A percentile compares a stretch with the other conserved stretches of the same genome.
phyloP scores from a whole-genome alignment of 2,329 filamentous ascomycete genomes.

The Amauroascus niger region DNA sequence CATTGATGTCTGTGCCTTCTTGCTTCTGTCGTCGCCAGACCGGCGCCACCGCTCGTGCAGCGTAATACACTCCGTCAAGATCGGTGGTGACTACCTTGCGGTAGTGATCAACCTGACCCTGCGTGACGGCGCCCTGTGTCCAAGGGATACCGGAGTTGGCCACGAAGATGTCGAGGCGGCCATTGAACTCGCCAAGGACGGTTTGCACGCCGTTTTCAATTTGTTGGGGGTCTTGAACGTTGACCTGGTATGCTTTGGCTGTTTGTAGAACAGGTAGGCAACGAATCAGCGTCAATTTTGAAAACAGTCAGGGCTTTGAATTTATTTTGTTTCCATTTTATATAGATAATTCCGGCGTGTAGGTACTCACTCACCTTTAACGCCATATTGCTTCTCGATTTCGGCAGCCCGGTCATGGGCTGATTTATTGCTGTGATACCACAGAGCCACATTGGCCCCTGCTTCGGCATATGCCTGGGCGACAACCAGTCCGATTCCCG shows the following conservation, averaged over 20 bases:
- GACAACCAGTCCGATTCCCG: slow-evolving; percentile 58
- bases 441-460: slow-evolving; percentile 61
- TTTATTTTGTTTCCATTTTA: too few species aligned
- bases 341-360: too few species aligned
- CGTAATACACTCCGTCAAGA: slow-evolving; percentile 69
- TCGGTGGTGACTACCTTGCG: slow-evolving; percentile 60
- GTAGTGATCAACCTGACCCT: slow-evolving; percentile 56
- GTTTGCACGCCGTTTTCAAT: slow-evolving; percentile 36
- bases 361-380: slow-evolving; percentile 57
- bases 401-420: slow-evolving; percentile 52
- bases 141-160: slow-evolving; percentile 70
- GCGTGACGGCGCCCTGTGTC: slow-evolving; percentile 58
- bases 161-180: slow-evolving; percentile 66
- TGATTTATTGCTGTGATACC: slow-evolving; percentile 61
- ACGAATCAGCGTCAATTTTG: not conserved
- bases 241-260: slow-evolving; percentile 44
- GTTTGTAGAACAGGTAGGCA: not conserved
- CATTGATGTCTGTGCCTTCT: slow-evolving; percentile 54
- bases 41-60: slow-evolving; percentile 57
- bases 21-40: slow-evolving; percentile 63
- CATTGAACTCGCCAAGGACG: slow-evolving; percentile 55
- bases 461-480: slow-evolving; percentile 58
- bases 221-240: slow-evolving; percentile 36
- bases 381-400: slow-evolving; percentile 56
- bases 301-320: not conserved